Base-by-base conservation (phyloP, 495 filamentous ascomycete genomes). In the Annulohypoxylon bovei region DNA sequence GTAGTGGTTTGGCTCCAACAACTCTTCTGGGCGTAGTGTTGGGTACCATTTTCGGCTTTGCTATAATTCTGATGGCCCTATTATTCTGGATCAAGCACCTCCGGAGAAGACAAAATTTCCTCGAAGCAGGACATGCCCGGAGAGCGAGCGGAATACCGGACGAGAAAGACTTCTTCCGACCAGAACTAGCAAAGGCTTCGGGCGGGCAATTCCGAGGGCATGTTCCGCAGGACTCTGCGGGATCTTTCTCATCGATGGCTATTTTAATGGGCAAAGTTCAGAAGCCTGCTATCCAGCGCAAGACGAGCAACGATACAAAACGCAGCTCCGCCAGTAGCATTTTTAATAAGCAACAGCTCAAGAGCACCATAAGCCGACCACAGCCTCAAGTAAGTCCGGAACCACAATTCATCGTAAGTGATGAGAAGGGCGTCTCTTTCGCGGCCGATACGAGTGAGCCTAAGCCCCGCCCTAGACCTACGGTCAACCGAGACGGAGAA, bases 11-110 rank as follows among this genome's bases (percentile, higher is more conserved):
- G 32, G 83, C 81, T 42, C 81, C 88, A 12, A 85, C 84, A 22
- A 81, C 84, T 16, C 90, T 97, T 32, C 85, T 99, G 0, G 93
- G 91, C 50, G 91, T 90, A 39, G 90, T 91, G 1, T 85, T 99
- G 0, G 93, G 94, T 3, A 88, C 89, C 14, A 86, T 97, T 22
- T 85, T 93, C 58, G 93, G 91, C 1, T 77, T 91, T 50, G 89
- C 87, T 14, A 77, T 90, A 1, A 76, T 98, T 8, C 78, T 98
- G n/a, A 81, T 90, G 9, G 60, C 89, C 7, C 67, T 92, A 3
- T 83, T 97, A 14, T 80, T 94, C 50, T 82, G 91, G 27, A 78
- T 99, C 9, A 86, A 88, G 71, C 89, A 88, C 62, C 82, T 84
- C 58, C 78, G 70, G 70, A 82, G 76, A 67, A 72, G 75, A 59